phyloP scores from a whole-genome alignment of 805 yeast genomes.

The Candida incommunis region DNA sequence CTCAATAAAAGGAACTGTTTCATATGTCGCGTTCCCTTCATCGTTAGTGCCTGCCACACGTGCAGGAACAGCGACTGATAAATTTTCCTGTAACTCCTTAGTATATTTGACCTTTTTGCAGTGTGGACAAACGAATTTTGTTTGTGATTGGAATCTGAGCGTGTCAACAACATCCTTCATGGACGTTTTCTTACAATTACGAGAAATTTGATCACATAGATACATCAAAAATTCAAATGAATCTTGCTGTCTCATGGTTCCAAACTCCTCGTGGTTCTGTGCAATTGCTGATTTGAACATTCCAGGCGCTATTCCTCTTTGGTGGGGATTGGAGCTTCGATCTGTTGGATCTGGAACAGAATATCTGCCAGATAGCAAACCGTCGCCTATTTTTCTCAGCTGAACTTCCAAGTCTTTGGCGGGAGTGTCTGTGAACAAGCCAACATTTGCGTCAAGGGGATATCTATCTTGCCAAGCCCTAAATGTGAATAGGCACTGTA shows the following conservation, averaged over 20 bases:
- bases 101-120: slow-evolving; percentile 51
- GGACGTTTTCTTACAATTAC: slow-evolving; percentile 8
- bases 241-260: slow-evolving; percentile 85
- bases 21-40: slow-evolving; percentile 19
- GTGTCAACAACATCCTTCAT: slow-evolving; percentile 25
- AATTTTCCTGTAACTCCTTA: slow-evolving; percentile 41
- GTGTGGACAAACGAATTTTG: slow-evolving; percentile 40
- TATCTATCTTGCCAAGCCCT: slow-evolving; percentile 20
- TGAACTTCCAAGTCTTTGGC: slow-evolving; percentile 56
- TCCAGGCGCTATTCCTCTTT: slow-evolving; percentile 63
- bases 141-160: slow-evolving; percentile 53
- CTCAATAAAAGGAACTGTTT: slow-evolving; percentile 34
- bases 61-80: slow-evolving; percentile 45
- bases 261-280: slow-evolving; percentile 64
- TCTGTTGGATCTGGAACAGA: slow-evolving; percentile 32
- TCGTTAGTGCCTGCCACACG: slow-evolving; percentile 30
- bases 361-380: slow-evolving; percentile 60
- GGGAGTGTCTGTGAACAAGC: slow-evolving; percentile 3
- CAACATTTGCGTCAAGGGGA: slow-evolving; percentile 7
- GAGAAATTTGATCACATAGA: slow-evolving; percentile 44
- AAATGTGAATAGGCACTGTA: slow-evolving; percentile 51
- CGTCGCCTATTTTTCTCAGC: slow-evolving; percentile 65
- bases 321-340: slow-evolving; percentile 29
- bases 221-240: slow-evolving; percentile 78
- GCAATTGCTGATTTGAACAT: slow-evolving; percentile 70